A percentile compares a stretch with the other conserved stretches of the same genome.
These are phyloP conservation scores for Cicer pinnatifidum DNA, from an alignment of 306 rosid species.

Conservation along the genomic window DNA sequence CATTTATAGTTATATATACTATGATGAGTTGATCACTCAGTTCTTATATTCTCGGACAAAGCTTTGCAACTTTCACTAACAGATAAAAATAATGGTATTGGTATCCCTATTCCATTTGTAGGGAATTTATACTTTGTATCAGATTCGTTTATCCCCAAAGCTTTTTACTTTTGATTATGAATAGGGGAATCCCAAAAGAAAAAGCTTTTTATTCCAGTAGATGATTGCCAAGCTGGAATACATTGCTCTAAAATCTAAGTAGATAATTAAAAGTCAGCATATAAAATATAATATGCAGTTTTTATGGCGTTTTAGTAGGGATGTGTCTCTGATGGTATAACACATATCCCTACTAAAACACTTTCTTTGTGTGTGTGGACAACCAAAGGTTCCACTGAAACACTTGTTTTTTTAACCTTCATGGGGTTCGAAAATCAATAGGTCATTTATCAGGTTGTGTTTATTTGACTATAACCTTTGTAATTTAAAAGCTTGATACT, in stretches of 20 bases:
- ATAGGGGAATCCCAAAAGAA: conserved; percentile 37
- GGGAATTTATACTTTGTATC: conserved; percentile 25
- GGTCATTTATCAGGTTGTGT: too few relatives aligned
- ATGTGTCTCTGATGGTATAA: too few relatives aligned
- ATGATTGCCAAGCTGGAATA: background rate
- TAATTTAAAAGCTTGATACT: background rate
- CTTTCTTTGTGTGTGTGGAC: too few relatives aligned
- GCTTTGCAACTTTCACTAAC: background rate
- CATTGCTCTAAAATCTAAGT: background rate
- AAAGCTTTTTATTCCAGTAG: conserved; percentile 39
- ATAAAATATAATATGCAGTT: background rate
- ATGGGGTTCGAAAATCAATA: background rate
- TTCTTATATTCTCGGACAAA: conserved; percentile 3
- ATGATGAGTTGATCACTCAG: background rate
- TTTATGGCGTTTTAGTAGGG: too few relatives aligned
- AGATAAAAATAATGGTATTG: background rate
- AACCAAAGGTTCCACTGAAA: too few relatives aligned
- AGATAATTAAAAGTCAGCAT: background rate
- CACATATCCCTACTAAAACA: too few relatives aligned
- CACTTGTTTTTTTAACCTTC: background rate
- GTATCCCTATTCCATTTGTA: background rate
- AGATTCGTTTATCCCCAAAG: conserved; percentile 36
- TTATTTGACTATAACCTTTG: too few relatives aligned
- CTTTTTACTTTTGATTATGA: conserved; percentile 29
- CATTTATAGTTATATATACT: conserved; percentile 18